Percentiles rank a stretch among this genome's conserved stretches.
Evolutionary conservation across 305 asterid species (phyloP).

Genomic region (Salvia sclarea): DNA sequence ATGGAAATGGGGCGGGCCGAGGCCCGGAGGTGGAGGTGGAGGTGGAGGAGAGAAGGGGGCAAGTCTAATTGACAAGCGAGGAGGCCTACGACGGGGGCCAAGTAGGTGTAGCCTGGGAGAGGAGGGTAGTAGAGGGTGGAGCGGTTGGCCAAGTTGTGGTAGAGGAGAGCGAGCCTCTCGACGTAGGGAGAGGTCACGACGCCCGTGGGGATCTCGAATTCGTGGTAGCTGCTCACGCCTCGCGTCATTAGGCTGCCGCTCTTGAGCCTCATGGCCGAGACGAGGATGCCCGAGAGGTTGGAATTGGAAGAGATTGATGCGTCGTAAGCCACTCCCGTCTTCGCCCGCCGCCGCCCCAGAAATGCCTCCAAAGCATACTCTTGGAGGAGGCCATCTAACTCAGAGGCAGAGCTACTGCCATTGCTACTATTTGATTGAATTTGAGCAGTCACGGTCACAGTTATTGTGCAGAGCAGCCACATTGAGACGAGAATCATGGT

Average conservation of each 20-base stretch:
- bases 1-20: slow-evolving; percentile 56
- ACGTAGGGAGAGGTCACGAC: slow-evolving; percentile 52
- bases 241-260: slow-evolving; percentile 58
- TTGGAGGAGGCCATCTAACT: slow-evolving; percentile 56
- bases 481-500: too few species aligned
- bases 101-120: slow-evolving; percentile 43
- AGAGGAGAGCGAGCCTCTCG: slow-evolving; percentile 65
- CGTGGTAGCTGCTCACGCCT: slow-evolving; percentile 49
- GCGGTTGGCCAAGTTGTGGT: slow-evolving; percentile 65
- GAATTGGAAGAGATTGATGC: slow-evolving; percentile 53
- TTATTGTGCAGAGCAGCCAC: too few species aligned
- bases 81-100: slow-evolving; percentile 60
- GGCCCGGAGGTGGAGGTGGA: slow-evolving; percentile 40
- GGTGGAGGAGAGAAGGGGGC: too few species aligned
- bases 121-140: slow-evolving; percentile 46
- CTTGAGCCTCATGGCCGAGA: slow-evolving; percentile 67
- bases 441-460: too few species aligned
- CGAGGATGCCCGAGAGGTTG: slow-evolving; percentile 56
- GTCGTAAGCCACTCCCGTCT: slow-evolving; percentile 56
- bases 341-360: slow-evolving; percentile 38
- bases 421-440: too few species aligned
- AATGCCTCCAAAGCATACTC: slow-evolving; percentile 57
- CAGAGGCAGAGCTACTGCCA: too few species aligned
- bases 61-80: too few species aligned
- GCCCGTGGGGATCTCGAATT: slow-evolving; percentile 57